Percentiles rank a stretch among this genome's conserved stretches.
Conservation (phyloP, 768 basidiomycete species). For the Mycena galericulata region DNA sequence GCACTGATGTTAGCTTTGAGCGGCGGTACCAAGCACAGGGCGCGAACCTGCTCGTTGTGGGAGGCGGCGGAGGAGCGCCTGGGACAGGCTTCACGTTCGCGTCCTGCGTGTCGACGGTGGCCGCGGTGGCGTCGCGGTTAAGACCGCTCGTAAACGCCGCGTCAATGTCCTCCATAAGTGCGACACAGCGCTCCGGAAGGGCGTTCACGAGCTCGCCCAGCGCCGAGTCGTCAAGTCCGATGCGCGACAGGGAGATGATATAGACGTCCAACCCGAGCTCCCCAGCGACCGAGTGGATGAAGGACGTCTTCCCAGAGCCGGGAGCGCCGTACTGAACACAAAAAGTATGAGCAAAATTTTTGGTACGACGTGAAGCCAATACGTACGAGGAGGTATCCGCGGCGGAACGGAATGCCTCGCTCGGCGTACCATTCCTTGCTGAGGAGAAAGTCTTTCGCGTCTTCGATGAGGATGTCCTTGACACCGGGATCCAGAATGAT, state of each 20-base stretch:
- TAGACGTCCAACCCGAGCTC: conserved; percentile 77
- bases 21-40: background rate
- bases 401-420: conserved; percentile 76
- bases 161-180: conserved; percentile 82
- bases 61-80: conserved; percentile 19
- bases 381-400: conserved; percentile 68
- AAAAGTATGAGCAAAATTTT: background rate
- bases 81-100: conserved; percentile 5
- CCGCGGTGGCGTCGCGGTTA: conserved; percentile 37
- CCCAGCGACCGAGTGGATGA: conserved; percentile 78
- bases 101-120: conserved; percentile 3
- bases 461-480: conserved; percentile 66
- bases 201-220: conserved; percentile 64
- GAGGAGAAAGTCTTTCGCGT: conserved; percentile 69
- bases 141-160: conserved; percentile 62
- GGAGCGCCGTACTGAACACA: conserved; percentile 68
- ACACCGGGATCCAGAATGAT: conserved; percentile 72
- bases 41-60: conserved; percentile 35
- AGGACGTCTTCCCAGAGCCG: conserved; percentile 77
- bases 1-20: conserved; percentile 12
- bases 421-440: conserved; percentile 72
- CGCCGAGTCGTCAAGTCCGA: conserved; percentile 66
- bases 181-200: conserved; percentile 67
- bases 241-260: conserved; percentile 69
- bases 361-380: conserved; percentile 5